Percentiles rank a stretch among this genome's conserved stretches.
Conservation (phyloP, 495 filamentous ascomycete genomes). For the Daldinia vernicosa region DNA sequence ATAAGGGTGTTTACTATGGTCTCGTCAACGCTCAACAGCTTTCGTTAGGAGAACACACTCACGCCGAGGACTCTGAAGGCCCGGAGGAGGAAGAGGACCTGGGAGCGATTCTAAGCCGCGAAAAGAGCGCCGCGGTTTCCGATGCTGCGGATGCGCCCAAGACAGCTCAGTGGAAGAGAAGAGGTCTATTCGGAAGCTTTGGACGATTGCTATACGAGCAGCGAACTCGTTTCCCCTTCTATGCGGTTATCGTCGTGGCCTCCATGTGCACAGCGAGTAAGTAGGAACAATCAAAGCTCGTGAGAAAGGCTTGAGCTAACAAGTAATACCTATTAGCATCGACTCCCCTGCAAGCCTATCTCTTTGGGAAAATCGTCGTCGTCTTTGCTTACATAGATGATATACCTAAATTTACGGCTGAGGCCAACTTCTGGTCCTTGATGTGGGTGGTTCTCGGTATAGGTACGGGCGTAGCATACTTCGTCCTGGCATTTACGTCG, state of each 20-base stretch:
- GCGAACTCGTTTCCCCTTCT: conserved; percentile 49
- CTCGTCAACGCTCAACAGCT: conserved; percentile 67
- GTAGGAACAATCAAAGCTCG: not conserved
- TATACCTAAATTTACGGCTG: conserved; percentile 40
- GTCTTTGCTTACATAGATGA: conserved; percentile 48
- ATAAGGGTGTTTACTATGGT: conserved; percentile 64
- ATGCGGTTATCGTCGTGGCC: conserved; percentile 48
- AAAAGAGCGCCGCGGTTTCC: conserved; percentile 57
- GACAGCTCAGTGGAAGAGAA: conserved; percentile 46
- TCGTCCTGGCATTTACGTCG: conserved; percentile 47
- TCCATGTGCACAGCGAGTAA: conserved; percentile 51
- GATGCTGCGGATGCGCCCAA: conserved; percentile 39
- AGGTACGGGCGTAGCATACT: conserved; percentile 52
- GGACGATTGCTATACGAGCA: conserved; percentile 59
- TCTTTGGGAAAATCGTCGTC: conserved; percentile 55
- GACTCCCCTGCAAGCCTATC: conserved; percentile 54
- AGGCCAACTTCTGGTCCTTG: conserved; percentile 57
- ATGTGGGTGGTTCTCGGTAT: conserved; percentile 59
- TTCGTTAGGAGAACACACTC: conserved; percentile 44
- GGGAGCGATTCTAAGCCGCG: conserved; percentile 50
- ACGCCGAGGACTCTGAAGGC: conserved; percentile 40
- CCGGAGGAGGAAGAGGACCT: conserved; percentile 55
- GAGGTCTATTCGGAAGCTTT: conserved; percentile 55
- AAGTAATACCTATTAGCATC: conserved; percentile 42
- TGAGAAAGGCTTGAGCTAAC: conserved; percentile 9